Evolutionary conservation across 1,284 basidiomycete genomes (phyloP).

Genomic region (Stereum hirsutum): DNA sequence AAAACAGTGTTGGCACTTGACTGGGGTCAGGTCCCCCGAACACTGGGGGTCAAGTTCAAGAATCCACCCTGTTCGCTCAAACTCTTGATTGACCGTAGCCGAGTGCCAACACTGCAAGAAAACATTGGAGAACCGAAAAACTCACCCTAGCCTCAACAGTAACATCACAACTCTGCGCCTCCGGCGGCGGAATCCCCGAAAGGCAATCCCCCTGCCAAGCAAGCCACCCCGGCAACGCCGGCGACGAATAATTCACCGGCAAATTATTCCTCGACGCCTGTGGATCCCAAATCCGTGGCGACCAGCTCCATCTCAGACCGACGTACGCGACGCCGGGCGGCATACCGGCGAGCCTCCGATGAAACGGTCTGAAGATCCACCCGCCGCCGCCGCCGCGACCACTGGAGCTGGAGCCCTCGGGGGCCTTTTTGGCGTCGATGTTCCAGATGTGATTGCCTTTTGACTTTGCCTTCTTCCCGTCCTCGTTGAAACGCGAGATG

Average conservation of each 20-base stretch:
- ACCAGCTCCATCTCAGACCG: constrained; percentile 85
- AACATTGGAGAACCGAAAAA: constrained; percentile 13
- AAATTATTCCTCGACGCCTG: constrained; percentile 79
- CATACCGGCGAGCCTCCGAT: constrained; percentile 75
- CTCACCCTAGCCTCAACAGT: constrained; percentile 63
- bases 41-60: too few relatives aligned
- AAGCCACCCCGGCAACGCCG: constrained; percentile 79
- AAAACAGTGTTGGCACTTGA: too few relatives aligned
- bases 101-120: not conserved
- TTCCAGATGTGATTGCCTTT: constrained; percentile 99
- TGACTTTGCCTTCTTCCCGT: constrained; percentile 98
- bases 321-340: constrained; percentile 79
- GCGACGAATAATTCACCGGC: constrained; percentile 74
- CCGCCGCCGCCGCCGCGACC: too few relatives aligned
- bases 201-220: constrained; percentile 79
- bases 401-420: too few relatives aligned
- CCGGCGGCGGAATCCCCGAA: constrained; percentile 61
- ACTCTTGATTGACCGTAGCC: too few relatives aligned
- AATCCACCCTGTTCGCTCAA: too few relatives aligned
- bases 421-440: constrained; percentile 84
- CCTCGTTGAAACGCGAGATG: constrained; percentile 97
- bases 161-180: constrained; percentile 65
- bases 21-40: too few relatives aligned
- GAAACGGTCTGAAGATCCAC: constrained; percentile 92
- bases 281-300: constrained; percentile 95